A percentile compares a stretch with the other conserved stretches of the same genome.
phyloP scores from a whole-genome alignment of 352 stramenopile species.

The Pseudoperonospora humuli region DNA sequence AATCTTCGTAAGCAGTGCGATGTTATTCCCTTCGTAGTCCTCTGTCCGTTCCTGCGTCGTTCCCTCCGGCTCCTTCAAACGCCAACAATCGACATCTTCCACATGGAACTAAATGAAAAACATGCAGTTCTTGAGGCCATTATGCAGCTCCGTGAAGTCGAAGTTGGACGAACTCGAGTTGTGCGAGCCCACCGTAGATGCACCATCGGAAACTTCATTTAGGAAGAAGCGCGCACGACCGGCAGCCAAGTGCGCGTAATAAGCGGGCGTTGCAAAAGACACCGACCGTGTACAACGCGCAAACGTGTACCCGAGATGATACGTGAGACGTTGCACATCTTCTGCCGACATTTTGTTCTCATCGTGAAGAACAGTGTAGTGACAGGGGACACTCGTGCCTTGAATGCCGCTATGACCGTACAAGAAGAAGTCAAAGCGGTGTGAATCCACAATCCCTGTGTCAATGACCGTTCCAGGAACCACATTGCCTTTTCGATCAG shows the following conservation, averaged over 20 bases:
- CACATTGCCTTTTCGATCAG: slow-evolving; percentile 66
- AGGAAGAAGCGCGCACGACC: slow-evolving; percentile 79
- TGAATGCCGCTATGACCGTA: slow-evolving; percentile 78
- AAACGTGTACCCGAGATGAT: slow-evolving; percentile 80
- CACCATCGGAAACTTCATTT: slow-evolving; percentile 49
- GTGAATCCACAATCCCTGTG: slow-evolving; percentile 71
- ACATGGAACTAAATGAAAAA: slow-evolving; percentile 42
- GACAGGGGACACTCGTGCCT: slow-evolving; percentile 74
- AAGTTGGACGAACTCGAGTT: slow-evolving; percentile 51
- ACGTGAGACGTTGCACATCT: slow-evolving; percentile 63
- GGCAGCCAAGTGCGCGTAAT: slow-evolving; percentile 80
- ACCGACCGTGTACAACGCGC: slow-evolving; percentile 80
- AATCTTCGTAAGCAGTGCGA: too few species aligned
- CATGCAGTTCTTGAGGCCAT: slow-evolving; percentile 56
- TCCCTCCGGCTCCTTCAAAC: slow-evolving; percentile 1
- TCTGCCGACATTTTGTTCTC: slow-evolving; percentile 61
- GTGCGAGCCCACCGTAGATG: slow-evolving; percentile 49
- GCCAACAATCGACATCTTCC: slow-evolving; percentile 1
- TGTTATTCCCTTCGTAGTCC: not conserved
- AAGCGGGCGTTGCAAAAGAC: slow-evolving; percentile 78
- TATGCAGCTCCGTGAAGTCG: slow-evolving; percentile 54
- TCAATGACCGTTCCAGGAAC: slow-evolving; percentile 74
- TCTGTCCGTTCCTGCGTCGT: not conserved
- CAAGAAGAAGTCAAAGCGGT: slow-evolving; percentile 84
- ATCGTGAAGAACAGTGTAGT: slow-evolving; percentile 82